These are phyloP conservation scores for Bruguiera parviflora DNA, from an alignment of 345 rosid genomes.

Conservation along the genomic window DNA sequence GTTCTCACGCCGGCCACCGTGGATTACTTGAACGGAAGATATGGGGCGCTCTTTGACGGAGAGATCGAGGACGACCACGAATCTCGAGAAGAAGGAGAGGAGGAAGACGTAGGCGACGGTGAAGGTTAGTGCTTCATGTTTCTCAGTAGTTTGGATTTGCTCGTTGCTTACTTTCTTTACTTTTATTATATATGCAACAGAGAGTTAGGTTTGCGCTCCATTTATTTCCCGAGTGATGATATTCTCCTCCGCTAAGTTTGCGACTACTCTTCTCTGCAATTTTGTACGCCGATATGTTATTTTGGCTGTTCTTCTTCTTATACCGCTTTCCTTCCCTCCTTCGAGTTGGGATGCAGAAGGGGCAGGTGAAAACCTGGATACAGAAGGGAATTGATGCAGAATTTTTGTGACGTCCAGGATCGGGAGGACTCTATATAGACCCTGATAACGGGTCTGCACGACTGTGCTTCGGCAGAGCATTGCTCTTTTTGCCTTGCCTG, in stretches of 20 bases:
- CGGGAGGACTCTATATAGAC: not conserved
- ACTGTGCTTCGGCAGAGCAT: not conserved
- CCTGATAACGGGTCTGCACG: conserved; percentile 8
- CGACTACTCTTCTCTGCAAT: no score
- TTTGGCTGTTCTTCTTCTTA: not conserved
- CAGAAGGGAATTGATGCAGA: conserved; percentile 15
- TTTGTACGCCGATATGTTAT: not conserved
- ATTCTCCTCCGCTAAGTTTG: no score
- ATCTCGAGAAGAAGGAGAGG: conserved; percentile 30
- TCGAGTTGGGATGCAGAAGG: conserved; percentile 12
- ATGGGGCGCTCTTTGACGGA: conserved; percentile 48
- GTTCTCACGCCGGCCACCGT: conserved; percentile 74
- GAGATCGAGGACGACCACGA: conserved; percentile 42
- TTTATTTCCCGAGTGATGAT: no score
- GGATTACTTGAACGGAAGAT: conserved; percentile 64
- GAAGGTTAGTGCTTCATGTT: conserved; percentile 43
- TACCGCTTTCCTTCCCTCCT: not conserved
- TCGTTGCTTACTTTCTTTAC: not conserved
- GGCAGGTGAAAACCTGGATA: conserved; percentile 20
- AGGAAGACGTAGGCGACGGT: conserved; percentile 22
- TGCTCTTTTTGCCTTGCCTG: conserved; percentile 2
- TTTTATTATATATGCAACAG: no score
- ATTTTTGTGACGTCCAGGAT: not conserved
- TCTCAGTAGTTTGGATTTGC: not conserved
- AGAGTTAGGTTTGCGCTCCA: no score